Evolutionary conservation across 2,329 filamentous ascomycete genomes (phyloP), one percentile per base, ranked within the genome.

Genomic region (Dendryphion nanum): DNA sequence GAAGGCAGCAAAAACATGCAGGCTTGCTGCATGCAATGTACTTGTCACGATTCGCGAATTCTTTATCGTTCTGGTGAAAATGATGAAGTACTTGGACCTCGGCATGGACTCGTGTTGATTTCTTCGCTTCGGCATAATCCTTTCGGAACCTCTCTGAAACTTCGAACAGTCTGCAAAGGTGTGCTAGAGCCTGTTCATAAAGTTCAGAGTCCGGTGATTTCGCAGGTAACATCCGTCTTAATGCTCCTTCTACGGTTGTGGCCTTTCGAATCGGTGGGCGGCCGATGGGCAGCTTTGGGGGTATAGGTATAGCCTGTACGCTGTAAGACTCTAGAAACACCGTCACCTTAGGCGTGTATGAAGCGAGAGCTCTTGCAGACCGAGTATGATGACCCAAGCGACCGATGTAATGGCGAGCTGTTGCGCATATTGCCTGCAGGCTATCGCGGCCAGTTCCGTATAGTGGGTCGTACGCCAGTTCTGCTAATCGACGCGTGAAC

Each of bases 1-100:
- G 54, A 26, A 59, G 58, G 48, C 74, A 79, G 35, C 69, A 73
- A 40, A 72, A 70, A 38, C 75, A 79, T 3, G 76, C 69, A 0
- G 67, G 66, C 50, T 78, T 79, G 49, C 74, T 79, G 41, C 69
- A 74, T 3, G 68, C 74, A 10, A 79, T 68, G 44, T 68, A 77
- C 3, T 55, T 53, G 40, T 77, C 73, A 4, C 55, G 37, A 2
- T 54, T 58, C 3, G 61, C 57, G 44, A 73, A 77, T 0, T 13
- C 17, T 2, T 68, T 47, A 0, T 46, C 23, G 0, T 48, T 48
- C 4, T 44, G 35, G 42, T 67, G 54, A 43, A 77, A 77, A 35
- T 72, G 57, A 26, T 78, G 72, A 1, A 77, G 51, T 3, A 75
- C 53, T 37, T 71, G 64, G 3, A 78, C 55, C 45, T 78, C 74